Evolutionary conservation across 2,329 filamentous ascomycete species (phyloP).

Genomic region (Celoporthe dispersa): DNA sequence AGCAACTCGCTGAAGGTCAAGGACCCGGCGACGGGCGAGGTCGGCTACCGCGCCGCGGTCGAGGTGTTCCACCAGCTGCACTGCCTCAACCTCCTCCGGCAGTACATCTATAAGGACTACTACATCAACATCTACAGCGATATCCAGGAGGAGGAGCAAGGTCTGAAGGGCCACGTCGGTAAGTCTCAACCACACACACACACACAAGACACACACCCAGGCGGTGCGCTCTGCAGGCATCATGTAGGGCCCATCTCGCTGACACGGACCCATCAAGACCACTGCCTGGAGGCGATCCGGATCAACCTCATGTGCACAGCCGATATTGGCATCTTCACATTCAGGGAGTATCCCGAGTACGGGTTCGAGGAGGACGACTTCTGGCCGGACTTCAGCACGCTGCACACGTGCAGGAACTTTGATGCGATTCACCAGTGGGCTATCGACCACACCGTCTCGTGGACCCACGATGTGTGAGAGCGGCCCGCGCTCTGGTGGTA

Average conservation of each 20-base stretch:
- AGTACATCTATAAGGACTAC: constrained; percentile 55
- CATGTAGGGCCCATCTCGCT: neutral
- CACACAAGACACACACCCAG: neutral
- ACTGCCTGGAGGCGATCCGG: constrained; percentile 58
- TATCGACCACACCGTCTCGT: constrained; percentile 53
- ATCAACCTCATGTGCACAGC: constrained; percentile 59
- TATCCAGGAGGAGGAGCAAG: constrained; percentile 41
- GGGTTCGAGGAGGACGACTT: constrained; percentile 47
- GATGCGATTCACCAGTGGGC: constrained; percentile 57
- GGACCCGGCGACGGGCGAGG: constrained; percentile 58
- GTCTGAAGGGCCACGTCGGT: constrained; percentile 50
- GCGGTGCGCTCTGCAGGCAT: neutral
- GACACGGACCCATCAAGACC: constrained; percentile 40
- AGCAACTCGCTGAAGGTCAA: constrained; percentile 59
- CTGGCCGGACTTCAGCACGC: constrained; percentile 59
- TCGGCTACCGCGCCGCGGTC: constrained; percentile 62
- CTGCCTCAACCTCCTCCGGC: constrained; percentile 53
- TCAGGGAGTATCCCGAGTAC: constrained; percentile 52
- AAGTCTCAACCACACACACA: constrained; percentile 27
- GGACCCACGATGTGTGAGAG: constrained; percentile 37
- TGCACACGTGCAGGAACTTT: constrained; percentile 59
- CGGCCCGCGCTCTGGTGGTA: neutral
- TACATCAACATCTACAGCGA: constrained; percentile 39
- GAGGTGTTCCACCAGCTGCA: constrained; percentile 63
- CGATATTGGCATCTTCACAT: constrained; percentile 59